phyloP scores from a whole-genome alignment of 2,329 filamentous ascomycete species.

The Ophiosphaerella herpotricha region DNA sequence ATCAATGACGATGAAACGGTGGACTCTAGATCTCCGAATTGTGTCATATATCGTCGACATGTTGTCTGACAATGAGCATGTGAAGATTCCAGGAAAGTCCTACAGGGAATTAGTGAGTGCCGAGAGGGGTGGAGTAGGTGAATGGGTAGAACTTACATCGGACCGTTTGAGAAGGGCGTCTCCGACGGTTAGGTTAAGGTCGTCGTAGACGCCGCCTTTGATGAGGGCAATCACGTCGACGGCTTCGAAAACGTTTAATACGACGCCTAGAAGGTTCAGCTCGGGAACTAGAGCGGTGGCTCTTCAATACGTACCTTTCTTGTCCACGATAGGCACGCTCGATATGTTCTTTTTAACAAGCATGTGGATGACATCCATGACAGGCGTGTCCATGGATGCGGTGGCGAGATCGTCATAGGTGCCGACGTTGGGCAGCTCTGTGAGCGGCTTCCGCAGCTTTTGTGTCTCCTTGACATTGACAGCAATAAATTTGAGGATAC shows the following conservation, averaged over 20 bases:
- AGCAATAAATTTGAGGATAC: conserved; percentile 97
- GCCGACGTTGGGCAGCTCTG: conserved; percentile 76
- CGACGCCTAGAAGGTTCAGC: conserved; percentile 55
- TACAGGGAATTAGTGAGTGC: conserved; percentile 41
- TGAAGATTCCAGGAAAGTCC: conserved; percentile 97
- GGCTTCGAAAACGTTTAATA: conserved; percentile 96
- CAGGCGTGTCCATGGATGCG: conserved; percentile 84
- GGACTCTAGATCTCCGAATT: conserved; percentile 90
- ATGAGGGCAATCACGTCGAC: conserved; percentile 97
- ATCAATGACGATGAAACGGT: conserved; percentile 90
- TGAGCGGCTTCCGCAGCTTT: conserved; percentile 82
- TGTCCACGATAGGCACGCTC: conserved; percentile 89
- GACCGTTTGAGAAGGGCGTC: conserved; percentile 86
- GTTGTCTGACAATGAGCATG: conserved; percentile 87
- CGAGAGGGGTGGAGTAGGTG: not conserved
- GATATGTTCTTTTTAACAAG: conserved; percentile 94
- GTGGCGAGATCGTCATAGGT: conserved; percentile 82
- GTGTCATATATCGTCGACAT: conserved; percentile 97
- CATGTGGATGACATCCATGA: conserved; percentile 91
- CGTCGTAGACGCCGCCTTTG: conserved; percentile 90
- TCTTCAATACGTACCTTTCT: conserved; percentile 57
- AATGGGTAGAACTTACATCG: conserved; percentile 58
- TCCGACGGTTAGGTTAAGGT: conserved; percentile 82
- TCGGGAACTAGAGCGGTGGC: not conserved
- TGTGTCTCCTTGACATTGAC: conserved; percentile 92